A percentile compares a stretch with the other conserved stretches of the same genome.
phyloP scores from a whole-genome alignment of 2,329 filamentous ascomycete genomes.

The Claviceps lovelessii region DNA sequence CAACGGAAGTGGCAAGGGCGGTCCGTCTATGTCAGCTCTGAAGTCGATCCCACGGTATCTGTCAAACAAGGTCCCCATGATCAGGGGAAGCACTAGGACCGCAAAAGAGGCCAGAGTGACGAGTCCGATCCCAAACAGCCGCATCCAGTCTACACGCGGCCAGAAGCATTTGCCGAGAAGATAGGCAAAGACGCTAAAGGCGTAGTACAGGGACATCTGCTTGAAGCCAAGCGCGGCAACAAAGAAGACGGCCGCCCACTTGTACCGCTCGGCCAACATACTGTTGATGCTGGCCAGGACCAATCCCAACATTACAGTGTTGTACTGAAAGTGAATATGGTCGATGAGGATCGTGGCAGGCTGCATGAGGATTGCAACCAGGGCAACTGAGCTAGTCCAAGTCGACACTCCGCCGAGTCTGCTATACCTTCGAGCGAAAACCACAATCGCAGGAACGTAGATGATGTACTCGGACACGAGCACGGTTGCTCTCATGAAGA shows the following conservation, averaged over 20 bases:
- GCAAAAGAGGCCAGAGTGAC: slow-evolving; percentile 61
- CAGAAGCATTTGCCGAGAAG: slow-evolving; percentile 76
- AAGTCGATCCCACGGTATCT: slow-evolving; percentile 47
- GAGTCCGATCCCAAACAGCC: slow-evolving; percentile 61
- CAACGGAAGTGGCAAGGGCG: slow-evolving; percentile 47
- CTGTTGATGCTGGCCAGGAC: slow-evolving; percentile 77
- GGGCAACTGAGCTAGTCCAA: slow-evolving; percentile 72
- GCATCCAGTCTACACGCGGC: slow-evolving; percentile 50
- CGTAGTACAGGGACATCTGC: slow-evolving; percentile 98
- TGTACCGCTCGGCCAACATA: slow-evolving; percentile 67
- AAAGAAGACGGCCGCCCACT: slow-evolving; percentile 90
- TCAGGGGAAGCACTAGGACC: slow-evolving; percentile 59
- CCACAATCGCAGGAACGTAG: slow-evolving; percentile 71
- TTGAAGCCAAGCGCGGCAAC: slow-evolving; percentile 92
- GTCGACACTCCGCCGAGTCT: slow-evolving; percentile 60
- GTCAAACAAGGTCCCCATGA: slow-evolving; percentile 58
- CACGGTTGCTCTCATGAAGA: slow-evolving; percentile 92
- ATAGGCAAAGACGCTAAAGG: slow-evolving; percentile 82
- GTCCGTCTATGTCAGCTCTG: slow-evolving; percentile 40
- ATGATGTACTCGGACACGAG: slow-evolving; percentile 81
- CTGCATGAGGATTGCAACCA: slow-evolving; percentile 85
- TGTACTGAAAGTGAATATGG: slow-evolving; percentile 95
- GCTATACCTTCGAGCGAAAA: slow-evolving; percentile 73
- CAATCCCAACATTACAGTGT: slow-evolving; percentile 94
- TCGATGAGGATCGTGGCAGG: slow-evolving; percentile 83